A percentile compares a stretch with the other conserved stretches of the same genome.
Conservation (phyloP, 2,329 filamentous ascomycete genomes). For the Microsporum ferrugineum region DNA sequence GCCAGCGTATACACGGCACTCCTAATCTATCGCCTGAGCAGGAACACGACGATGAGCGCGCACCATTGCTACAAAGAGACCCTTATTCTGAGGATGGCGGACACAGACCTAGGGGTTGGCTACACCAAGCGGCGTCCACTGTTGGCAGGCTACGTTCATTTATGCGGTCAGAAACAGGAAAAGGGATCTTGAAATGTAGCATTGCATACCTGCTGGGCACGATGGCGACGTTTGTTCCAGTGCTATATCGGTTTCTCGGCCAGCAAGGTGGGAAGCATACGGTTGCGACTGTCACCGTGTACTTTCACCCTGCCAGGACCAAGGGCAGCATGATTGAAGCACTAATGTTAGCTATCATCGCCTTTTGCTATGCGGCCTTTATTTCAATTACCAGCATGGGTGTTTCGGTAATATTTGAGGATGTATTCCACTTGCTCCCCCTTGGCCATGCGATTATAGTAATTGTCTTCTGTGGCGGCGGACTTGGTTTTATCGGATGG, state of each 20-base stretch:
- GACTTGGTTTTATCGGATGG: constrained; percentile 80
- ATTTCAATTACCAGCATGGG: constrained; percentile 78
- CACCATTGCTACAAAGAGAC: constrained; percentile 24
- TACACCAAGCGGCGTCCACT: constrained; percentile 24
- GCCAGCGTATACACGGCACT: constrained; percentile 67
- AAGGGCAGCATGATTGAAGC: constrained; percentile 85
- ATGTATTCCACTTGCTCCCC: constrained; percentile 51
- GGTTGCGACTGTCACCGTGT: constrained; percentile 85
- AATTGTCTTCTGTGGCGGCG: constrained; percentile 72
- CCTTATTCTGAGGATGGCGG: constrained; percentile 8
- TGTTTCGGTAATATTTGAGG: constrained; percentile 68
- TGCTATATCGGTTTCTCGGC: constrained; percentile 62
- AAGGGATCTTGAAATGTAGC: constrained; percentile 79
- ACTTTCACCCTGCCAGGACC: constrained; percentile 82
- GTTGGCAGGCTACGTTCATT: constrained; percentile 45
- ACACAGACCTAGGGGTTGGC: constrained; percentile 14
- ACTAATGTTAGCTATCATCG: constrained; percentile 60
- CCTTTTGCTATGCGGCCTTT: constrained; percentile 65
- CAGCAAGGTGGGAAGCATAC: constrained; percentile 86
- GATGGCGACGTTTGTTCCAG: constrained; percentile 69
- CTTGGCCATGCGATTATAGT: constrained; percentile 71
- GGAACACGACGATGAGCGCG: constrained; percentile 43
- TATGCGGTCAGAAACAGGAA: constrained; percentile 59
- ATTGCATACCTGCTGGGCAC: constrained; percentile 80
- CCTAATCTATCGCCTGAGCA: constrained; percentile 60